Base-by-base conservation (phyloP, 2,329 filamentous ascomycete genomes). In the Colletotrichum sp. region DNA sequence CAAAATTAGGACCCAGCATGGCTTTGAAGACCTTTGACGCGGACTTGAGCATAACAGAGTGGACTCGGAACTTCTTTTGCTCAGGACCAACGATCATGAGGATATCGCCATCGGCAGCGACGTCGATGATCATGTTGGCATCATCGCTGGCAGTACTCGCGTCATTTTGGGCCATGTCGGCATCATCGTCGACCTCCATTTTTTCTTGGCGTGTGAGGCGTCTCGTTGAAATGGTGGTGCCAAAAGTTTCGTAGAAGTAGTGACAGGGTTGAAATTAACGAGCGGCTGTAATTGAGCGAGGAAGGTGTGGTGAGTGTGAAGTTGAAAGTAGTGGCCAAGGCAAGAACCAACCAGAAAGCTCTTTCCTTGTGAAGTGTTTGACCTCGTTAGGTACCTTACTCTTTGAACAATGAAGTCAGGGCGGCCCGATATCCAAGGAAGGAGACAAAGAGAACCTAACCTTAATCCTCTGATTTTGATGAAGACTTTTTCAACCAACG, bases 221-320 rank as follows among this genome's bases (percentile, higher is more conserved):
- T n/a, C 39, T 12, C 39, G 39, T 12, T 12, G n/a, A 18, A n/a
- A 44, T 44, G 1, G 39, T 9, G 18, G 10, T n/a, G 39, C 18
- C 1, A 6, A n/a, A 44, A 3, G 18, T n/a, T 44, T n/a, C 3
- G 5, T 0, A 49, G 18, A 2, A 12, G 18, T 21, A 3, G 39
- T 49, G 39, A 49, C 18, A 5, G 39, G 39, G 5, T n/a, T 49
- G 39, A 49, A 12, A 36, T 16, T 49, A 18, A 49, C 39, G 39
- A n/a, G 39, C 16, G 3, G 39, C 39, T 49, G 39, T 1, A 49
- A n/a, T 7, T 7, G 4, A 2, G 39, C 39, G 39, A n/a, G 18
- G 3, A 49, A 12, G 9, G 5, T n/a, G 9, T n/a, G 39, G 18
- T 21, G 18, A 49, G 18, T 9, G 39, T 12, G 18, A 49, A 12